Conservation (phyloP, 2,329 filamentous ascomycete genomes). For the Colletotrichum eremochloae region DNA sequence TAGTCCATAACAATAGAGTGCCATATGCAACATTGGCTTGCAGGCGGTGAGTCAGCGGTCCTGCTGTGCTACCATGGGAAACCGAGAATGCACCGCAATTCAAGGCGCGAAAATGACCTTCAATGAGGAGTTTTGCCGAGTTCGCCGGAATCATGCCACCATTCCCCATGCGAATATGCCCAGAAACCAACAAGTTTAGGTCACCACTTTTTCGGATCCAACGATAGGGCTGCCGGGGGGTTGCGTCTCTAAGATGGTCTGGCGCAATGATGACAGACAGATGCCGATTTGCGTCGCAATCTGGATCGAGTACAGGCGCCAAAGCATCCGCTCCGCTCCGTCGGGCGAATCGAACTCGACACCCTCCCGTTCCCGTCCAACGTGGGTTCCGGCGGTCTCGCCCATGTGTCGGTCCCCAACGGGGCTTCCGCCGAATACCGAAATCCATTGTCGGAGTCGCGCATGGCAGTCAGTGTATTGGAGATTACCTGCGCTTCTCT, state of each 20-base stretch:
- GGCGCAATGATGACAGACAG: conserved; percentile 9
- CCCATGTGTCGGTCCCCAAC: neutral
- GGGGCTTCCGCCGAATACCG: neutral
- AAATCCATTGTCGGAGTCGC: neutral
- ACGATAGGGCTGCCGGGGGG: neutral
- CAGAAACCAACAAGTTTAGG: conserved; percentile 12
- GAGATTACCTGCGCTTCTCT: neutral
- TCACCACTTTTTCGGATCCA: conserved; percentile 11
- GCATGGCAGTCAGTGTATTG: no score
- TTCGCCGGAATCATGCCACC: conserved; percentile 16
- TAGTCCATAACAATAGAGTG: neutral
- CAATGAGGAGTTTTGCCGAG: conserved; percentile 6
- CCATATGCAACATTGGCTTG: conserved; percentile 1
- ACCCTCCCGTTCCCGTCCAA: conserved; percentile 6
- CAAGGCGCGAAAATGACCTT: no score
- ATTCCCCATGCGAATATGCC: neutral
- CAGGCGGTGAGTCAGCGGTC: conserved; percentile 19
- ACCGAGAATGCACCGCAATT: neutral
- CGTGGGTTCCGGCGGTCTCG: neutral
- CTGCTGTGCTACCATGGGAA: neutral
- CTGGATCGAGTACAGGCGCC: conserved; percentile 7
- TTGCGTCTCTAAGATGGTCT: conserved; percentile 4
- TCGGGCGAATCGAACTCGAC: conserved; percentile 27
- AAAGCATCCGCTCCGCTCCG: conserved; percentile 33
- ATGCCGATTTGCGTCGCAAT: conserved; percentile 13